Evolutionary conservation across 169 alveolate species (phyloP).

Genomic region (Plasmodium blacklocki): DNA sequence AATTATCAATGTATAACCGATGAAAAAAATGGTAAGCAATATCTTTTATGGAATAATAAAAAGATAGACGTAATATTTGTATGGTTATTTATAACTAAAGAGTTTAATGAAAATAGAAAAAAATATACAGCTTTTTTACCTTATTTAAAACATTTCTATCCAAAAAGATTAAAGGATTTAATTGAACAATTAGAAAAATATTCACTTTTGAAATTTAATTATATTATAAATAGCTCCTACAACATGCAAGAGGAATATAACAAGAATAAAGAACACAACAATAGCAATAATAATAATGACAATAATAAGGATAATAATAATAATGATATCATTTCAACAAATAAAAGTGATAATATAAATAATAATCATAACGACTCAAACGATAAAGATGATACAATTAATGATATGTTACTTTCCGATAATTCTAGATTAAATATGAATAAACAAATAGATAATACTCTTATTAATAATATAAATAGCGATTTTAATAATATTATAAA

Average conservation of each 20-base stretch:
- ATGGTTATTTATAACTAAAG: conserved; percentile 63
- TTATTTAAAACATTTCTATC: conserved; percentile 36
- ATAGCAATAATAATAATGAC: neutral
- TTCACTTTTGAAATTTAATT: conserved; percentile 13
- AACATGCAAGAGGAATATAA: conserved; percentile 9
- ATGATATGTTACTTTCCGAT: too few species aligned
- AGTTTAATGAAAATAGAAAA: conserved; percentile 41
- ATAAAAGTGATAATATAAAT: neutral
- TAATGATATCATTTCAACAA: too few species aligned
- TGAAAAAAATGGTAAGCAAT: too few species aligned
- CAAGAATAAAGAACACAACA: neutral
- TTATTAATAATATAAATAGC: conserved; percentile 14
- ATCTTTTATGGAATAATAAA: too few species aligned
- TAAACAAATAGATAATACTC: conserved; percentile 4
- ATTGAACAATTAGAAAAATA: conserved; percentile 32
- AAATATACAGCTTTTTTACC: conserved; percentile 46
- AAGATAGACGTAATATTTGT: conserved; percentile 36
- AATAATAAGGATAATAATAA: neutral
- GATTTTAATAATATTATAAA: conserved; percentile 14
- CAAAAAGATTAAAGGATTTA: conserved; percentile 34
- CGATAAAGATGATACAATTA: too few species aligned
- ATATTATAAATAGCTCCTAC: conserved; percentile 23
- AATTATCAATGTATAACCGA: too few species aligned
- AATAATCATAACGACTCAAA: neutral
- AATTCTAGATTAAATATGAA: too few species aligned